Evolutionary conservation across 1,284 basidiomycete genomes (phyloP).

Genomic region (Mycena sp.): DNA sequence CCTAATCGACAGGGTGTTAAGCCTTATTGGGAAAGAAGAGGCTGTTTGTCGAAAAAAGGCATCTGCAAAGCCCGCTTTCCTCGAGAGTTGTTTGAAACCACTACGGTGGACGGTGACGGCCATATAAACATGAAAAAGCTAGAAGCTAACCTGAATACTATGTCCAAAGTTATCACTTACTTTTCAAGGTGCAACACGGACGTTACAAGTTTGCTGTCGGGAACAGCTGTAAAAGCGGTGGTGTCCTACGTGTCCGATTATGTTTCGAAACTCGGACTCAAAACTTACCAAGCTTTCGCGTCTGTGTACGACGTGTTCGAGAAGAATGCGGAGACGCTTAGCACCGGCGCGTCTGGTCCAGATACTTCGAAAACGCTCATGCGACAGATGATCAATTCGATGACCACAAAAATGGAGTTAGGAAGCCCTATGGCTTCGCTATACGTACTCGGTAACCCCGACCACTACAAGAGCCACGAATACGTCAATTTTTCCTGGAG

Average conservation of each 20-base stretch:
- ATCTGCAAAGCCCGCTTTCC: slow-evolving; percentile 24
- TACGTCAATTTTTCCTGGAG: slow-evolving; percentile 20
- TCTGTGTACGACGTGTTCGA: slow-evolving; percentile 22
- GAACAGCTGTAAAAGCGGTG: slow-evolving; percentile 21
- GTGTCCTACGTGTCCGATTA: slow-evolving; percentile 5
- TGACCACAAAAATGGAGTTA: slow-evolving; percentile 14
- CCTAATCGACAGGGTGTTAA: background rate
- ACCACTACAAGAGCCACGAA: slow-evolving; percentile 19
- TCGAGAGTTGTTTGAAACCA: slow-evolving; percentile 1
- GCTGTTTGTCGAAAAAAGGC: slow-evolving; percentile 3
- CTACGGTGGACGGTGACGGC: background rate
- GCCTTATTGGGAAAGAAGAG: background rate
- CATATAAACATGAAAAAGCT: slow-evolving; percentile 11
- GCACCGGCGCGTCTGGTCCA: background rate
- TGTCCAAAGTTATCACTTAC: background rate
- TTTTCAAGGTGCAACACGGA: slow-evolving; percentile 22
- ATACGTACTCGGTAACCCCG: slow-evolving; percentile 14
- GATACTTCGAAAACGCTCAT: background rate
- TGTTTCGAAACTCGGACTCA: slow-evolving; percentile 7
- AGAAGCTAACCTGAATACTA: slow-evolving; percentile 3
- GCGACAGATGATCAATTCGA: slow-evolving; percentile 25
- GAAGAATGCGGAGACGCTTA: background rate
- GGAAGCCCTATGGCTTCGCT: slow-evolving; percentile 21
- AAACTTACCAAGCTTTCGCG: slow-evolving; percentile 23
- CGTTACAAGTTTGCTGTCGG: slow-evolving; percentile 11